Base-by-base conservation (phyloP, 2,329 filamentous ascomycete genomes). In the Elsinoe australis region DNA sequence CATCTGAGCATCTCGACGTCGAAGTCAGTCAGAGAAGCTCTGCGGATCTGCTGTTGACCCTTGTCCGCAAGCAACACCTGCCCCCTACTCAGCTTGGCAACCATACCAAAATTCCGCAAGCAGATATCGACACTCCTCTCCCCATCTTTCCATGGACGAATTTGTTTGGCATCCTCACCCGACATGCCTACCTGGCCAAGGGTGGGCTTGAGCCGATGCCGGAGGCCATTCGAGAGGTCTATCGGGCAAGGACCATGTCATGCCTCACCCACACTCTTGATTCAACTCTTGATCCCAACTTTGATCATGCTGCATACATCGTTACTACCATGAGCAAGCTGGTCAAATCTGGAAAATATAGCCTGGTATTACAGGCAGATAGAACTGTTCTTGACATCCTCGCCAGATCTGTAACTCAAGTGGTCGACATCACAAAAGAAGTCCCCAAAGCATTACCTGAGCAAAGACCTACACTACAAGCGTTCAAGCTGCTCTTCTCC, bases 401-500 rank as follows among this genome's bases (percentile, higher is more conserved):
- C 5, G 10, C 45, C 22, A 29, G 9, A 4, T 35, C 33, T 8
- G 12, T 19, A 6, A 12, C 22, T 12, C 17, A 22, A 14, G 9
- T 38, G 12, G 32, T 26, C 4, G 15, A 17, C 6, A 12, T 38
- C 34, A 54, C 54, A 51, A 59, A 61, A 12, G 64, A 57, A 48
- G 61, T 51, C 55, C 44, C 51, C 5, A 53, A 55, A 52, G 59
- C 60, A 6, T 33, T 22, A 4, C 24, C 51, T 54, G 69, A 61
- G 21, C 18, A 31, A 14, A 19, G 26, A 58, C 71, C 62, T 50
- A 66, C 64, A 52, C 71, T 71, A 12, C 79, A 80, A 52, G 85
- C 85, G 0, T 76, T 95, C 50, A 82, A 83, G 15, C 73, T 95
- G 28, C 75, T 96, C 1, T 87, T 94, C 62, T 82, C 87, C 0